Conservation (phyloP, 768 basidiomycete genomes). For the Collybia sordida region DNA sequence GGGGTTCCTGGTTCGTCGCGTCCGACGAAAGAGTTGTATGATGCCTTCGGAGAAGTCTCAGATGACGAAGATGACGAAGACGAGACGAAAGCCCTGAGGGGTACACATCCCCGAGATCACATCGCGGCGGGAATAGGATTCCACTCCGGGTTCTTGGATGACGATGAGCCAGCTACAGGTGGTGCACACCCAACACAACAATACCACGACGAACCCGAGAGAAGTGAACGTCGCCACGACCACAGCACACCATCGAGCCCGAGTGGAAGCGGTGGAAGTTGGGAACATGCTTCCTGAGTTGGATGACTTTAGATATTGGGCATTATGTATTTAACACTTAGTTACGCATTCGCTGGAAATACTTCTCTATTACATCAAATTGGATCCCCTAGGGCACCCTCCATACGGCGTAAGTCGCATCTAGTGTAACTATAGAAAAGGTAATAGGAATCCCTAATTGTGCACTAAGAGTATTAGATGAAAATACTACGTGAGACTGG, state of each 20-base stretch:
- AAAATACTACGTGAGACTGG: no score
- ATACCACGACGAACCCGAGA: conserved; percentile 59
- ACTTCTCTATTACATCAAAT: no score
- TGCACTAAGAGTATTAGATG: no score
- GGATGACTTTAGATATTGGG: neutral
- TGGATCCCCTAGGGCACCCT: no score
- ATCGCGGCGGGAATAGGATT: conserved; percentile 48
- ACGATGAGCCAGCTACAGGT: conserved; percentile 55
- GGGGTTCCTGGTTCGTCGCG: conserved; percentile 38
- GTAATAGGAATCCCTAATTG: no score
- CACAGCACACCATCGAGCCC: conserved; percentile 29
- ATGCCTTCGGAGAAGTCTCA: conserved; percentile 91
- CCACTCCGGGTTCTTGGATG: conserved; percentile 82
- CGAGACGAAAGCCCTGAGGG: conserved; percentile 66
- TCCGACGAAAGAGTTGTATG: conserved; percentile 86
- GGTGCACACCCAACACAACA: conserved; percentile 27
- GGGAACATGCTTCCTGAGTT: conserved; percentile 62
- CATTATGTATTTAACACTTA: conserved; percentile 5
- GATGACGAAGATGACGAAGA: conserved; percentile 81
- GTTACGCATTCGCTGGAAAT: no score
- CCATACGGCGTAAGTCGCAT: no score
- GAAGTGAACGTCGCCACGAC: conserved; percentile 24
- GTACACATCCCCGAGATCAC: conserved; percentile 30
- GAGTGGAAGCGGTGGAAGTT: conserved; percentile 62
- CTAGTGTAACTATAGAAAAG: no score